These are phyloP conservation scores for Acorus calamus DNA, from an alignment of 106 monocot genomes.

Conservation along the genomic window DNA sequence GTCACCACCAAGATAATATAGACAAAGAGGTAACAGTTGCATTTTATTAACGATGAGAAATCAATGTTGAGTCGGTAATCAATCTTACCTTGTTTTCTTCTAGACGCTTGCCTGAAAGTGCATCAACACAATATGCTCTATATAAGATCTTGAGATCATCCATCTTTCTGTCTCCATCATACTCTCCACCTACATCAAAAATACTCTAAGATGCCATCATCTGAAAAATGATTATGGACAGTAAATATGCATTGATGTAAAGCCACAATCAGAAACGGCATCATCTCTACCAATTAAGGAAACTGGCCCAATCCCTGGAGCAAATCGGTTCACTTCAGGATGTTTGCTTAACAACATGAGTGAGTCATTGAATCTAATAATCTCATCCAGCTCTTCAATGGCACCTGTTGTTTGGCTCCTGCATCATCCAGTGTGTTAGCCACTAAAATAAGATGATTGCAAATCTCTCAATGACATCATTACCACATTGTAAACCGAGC, in stretches of 20 bases:
- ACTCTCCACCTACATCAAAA: slow-evolving; percentile 63
- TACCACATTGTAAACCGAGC: no score
- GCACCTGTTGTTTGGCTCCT: slow-evolving; percentile 25
- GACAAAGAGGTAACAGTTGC: background rate
- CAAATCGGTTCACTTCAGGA: slow-evolving; percentile 54
- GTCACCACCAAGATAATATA: background rate
- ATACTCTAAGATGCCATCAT: background rate
- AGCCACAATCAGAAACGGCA: background rate
- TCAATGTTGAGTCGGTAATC: background rate
- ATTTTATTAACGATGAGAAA: background rate
- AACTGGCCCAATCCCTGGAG: slow-evolving; percentile 70
- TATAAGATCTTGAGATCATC: slow-evolving; percentile 80
- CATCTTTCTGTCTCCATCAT: slow-evolving; percentile 66
- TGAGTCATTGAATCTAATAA: slow-evolving; percentile 58
- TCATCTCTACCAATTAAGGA: slow-evolving; percentile 55
- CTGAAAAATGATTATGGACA: background rate
- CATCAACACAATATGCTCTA: slow-evolving; percentile 68
- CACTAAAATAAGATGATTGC: slow-evolving; percentile 3
- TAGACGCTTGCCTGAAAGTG: slow-evolving; percentile 52
- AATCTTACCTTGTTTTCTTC: slow-evolving; percentile 55
- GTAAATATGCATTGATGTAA: background rate
- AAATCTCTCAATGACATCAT: background rate
- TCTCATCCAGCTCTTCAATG: slow-evolving; percentile 61
- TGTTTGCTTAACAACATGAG: slow-evolving; percentile 57
- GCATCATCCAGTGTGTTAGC: slow-evolving; percentile 19